Evolutionary conservation across 108 stramenopile species (phyloP), one percentile per base, ranked within the genome.

Genomic region (Nitzschia sp.): DNA sequence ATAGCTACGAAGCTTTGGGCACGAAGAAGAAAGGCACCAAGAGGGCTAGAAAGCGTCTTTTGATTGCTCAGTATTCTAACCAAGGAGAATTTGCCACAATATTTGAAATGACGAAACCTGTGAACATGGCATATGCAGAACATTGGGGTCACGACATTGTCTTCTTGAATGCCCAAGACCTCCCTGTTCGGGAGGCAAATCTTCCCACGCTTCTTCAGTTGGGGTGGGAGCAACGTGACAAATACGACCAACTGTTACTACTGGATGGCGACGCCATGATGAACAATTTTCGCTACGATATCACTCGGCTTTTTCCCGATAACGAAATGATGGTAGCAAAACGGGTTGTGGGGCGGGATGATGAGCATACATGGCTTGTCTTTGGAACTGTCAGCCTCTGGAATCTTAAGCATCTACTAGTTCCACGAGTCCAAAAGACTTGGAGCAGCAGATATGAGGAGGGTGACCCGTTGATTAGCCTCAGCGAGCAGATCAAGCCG

Each of bases 181-280:
- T 45, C 25, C 35, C 45, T 1, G 13, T 15, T 6, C 13, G 23
- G 32, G 33, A 41, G 2, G 38, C 35, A 27, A 69, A 76, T 44
- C 53, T 58, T n/a, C 46, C 68, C 21, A 44, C 65, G 9, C 45
- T 68, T 8, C 45, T 76, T 15, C 58, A 56, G 23, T 21, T 59
- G 28, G 75, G 60, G 4, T 53, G 36, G 30, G 62, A 68, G 0
- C 22, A 61, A 0, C 44, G 59, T 31, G 47, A 45, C 3, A 17
- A 33, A 2, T 76, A 76, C 35, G 75, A 76, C 47, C 62, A 68
- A 23, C 34, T 63, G 13, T 61, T 76, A 54, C 45, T 76, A 16
- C 28, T 76, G 31, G 75, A 76, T 63, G 29, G 60, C 0, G 75
- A 76, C 36, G 46, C 67, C 16, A 58, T 68, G 63, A 76, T 76